Evolutionary conservation across 345 rosid genomes (phyloP).

Genomic region (Eucalyptus viminalis): DNA sequence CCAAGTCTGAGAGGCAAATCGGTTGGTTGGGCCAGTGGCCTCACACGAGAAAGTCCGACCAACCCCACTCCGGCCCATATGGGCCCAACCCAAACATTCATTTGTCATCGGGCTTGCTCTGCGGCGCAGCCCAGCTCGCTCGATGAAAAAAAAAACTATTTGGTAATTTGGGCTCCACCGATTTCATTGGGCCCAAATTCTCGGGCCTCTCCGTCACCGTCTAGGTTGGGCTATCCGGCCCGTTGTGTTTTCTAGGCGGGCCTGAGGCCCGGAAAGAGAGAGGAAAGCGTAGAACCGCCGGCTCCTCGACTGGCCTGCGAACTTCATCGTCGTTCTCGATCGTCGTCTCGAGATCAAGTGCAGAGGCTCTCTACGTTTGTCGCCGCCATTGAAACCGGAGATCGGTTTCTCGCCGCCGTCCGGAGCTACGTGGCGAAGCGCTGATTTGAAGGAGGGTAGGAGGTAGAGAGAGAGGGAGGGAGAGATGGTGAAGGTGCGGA

Average conservation of each 20-base stretch:
- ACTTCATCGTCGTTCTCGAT: not conserved
- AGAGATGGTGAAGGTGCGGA: slow-evolving; percentile 89
- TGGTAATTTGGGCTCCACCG: not conserved
- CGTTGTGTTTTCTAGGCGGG: not conserved
- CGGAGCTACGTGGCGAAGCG: not conserved
- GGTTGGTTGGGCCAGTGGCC: not conserved
- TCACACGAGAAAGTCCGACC: not conserved
- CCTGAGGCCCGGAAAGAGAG: not conserved
- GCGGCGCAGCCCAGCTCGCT: not conserved
- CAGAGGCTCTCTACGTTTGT: not conserved
- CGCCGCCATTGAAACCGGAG: not conserved
- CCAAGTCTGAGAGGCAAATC: not conserved
- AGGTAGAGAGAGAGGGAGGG: not conserved
- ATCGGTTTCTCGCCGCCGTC: not conserved
- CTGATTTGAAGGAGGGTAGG: not conserved
- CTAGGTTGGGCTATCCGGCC: not conserved
- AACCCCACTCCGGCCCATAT: not conserved
- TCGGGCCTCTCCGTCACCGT: not conserved
- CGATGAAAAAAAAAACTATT: not conserved
- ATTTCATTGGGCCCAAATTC: not conserved
- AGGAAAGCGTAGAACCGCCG: not conserved
- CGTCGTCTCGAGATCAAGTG: not conserved
- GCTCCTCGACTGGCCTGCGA: not conserved
- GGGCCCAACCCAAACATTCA: not conserved
- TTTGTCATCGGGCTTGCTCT: not conserved